Evolutionary conservation across 768 basidiomycete genomes (phyloP).

Genomic region (Psilocybe sp.): DNA sequence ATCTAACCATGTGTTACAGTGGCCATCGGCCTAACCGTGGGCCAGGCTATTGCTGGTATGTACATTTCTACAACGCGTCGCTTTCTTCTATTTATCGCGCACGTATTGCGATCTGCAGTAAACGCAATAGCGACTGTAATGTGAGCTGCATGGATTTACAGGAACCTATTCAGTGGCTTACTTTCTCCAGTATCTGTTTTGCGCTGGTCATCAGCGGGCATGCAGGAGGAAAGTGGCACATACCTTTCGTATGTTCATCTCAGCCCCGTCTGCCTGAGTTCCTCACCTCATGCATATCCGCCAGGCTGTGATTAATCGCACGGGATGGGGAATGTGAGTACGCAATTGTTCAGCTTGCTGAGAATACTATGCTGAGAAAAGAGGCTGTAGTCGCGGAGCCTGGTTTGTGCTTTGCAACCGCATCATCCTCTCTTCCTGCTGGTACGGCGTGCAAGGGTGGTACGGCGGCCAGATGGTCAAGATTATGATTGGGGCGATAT

Average conservation of each 20-base stretch:
- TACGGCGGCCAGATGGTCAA: slow-evolving; percentile 30
- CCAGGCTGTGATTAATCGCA: slow-evolving; percentile 1
- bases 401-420: slow-evolving; percentile 27
- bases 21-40: slow-evolving; percentile 1
- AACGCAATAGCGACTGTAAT: slow-evolving; percentile 2
- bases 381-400: slow-evolving; percentile 20
- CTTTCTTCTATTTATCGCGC: neutral
- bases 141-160: neutral
- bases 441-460: slow-evolving; percentile 29
- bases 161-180: neutral
- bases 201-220: slow-evolving; percentile 25
- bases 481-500: slow-evolving; percentile 28
- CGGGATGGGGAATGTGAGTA: slow-evolving; percentile 2
- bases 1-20: neutral
- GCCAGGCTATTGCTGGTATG: slow-evolving; percentile 2
- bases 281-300: neutral
- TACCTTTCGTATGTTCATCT: slow-evolving; percentile 24
- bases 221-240: slow-evolving; percentile 29
- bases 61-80: no score
- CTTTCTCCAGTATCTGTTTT: slow-evolving; percentile 19
- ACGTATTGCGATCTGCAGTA: neutral
- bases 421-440: slow-evolving; percentile 28
- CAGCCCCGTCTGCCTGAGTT: neutral
- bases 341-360: neutral
- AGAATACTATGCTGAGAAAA: neutral